These are phyloP conservation scores for Calonectria montana DNA, from an alignment of 2,329 filamentous ascomycete genomes.

Conservation along the genomic window DNA sequence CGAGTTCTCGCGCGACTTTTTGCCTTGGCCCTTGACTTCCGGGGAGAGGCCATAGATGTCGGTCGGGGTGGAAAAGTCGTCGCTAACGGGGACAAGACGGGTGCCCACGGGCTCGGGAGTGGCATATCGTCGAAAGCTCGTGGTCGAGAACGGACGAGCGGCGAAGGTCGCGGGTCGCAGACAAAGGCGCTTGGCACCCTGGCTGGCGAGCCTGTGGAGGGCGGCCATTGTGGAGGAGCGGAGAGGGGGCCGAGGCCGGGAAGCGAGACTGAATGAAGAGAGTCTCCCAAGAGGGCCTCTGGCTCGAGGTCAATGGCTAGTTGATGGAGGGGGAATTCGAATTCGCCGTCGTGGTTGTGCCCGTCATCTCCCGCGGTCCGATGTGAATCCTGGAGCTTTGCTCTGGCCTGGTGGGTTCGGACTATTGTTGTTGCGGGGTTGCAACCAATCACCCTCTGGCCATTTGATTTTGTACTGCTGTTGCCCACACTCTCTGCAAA, in stretches of 20 bases:
- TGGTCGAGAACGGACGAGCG: conserved; percentile 74
- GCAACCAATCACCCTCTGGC: conserved; percentile 43
- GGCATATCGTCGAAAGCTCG: conserved; percentile 72
- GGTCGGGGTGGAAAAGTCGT: conserved; percentile 68
- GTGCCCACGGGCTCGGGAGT: conserved; percentile 64
- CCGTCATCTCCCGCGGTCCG: conserved; percentile 47
- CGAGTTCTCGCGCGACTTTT: conserved; percentile 61
- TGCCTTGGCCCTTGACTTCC: conserved; percentile 54
- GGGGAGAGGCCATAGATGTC: conserved; percentile 61
- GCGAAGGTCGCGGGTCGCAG: conserved; percentile 58
- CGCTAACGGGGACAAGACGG: conserved; percentile 73
- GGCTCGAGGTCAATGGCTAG: conserved; percentile 51
- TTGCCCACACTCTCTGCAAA: conserved; percentile 20
- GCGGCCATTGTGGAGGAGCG: conserved; percentile 70
- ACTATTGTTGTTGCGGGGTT: conserved; percentile 46
- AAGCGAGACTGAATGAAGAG: conserved; percentile 42
- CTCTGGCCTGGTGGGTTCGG: conserved; percentile 45
- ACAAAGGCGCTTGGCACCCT: conserved; percentile 75
- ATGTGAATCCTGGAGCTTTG: conserved; percentile 48
- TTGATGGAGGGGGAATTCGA: conserved; percentile 45
- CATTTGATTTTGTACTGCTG: conserved; percentile 41
- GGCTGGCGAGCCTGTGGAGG: conserved; percentile 78
- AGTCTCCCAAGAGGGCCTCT: conserved; percentile 49
- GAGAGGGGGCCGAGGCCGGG: conserved; percentile 39
- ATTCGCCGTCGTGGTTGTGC: conserved; percentile 46